Evolutionary conservation across 129 eudicot species (phyloP).

Genomic region (Kitagawia praeruptora): DNA sequence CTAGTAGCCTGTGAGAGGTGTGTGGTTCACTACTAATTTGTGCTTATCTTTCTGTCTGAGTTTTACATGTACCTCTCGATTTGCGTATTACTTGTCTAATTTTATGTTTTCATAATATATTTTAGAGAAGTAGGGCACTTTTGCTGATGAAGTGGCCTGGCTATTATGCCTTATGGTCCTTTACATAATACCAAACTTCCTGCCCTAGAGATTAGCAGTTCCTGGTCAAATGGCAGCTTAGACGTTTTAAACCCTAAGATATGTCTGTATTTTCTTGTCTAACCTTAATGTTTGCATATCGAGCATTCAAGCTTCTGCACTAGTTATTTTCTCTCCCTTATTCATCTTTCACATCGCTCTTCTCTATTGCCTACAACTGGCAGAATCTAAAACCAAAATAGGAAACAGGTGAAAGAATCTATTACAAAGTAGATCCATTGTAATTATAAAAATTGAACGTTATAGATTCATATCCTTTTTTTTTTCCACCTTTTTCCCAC

Average conservation of each 20-base stretch:
- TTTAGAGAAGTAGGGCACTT: neutral
- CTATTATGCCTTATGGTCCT: neutral
- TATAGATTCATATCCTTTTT: too few species aligned
- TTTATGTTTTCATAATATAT: neutral
- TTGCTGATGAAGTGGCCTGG: neutral
- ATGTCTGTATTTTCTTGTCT: neutral
- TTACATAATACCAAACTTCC: neutral
- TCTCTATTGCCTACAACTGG: neutral
- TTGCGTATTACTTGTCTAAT: neutral
- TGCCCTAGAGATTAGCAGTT: neutral
- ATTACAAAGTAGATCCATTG: neutral
- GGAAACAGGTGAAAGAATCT: neutral
- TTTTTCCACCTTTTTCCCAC: neutral
- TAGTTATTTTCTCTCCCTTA: neutral
- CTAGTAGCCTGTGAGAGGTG: slow-evolving; percentile 84
- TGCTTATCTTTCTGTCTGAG: neutral
- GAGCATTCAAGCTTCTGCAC: too few species aligned
- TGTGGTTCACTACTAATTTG: slow-evolving; percentile 8
- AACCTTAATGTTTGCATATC: neutral
- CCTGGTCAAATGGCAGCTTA: neutral
- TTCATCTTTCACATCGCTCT: too few species aligned
- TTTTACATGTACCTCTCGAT: neutral
- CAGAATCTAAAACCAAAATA: neutral
- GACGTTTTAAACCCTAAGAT: neutral
- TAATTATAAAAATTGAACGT: too few species aligned